phyloP scores from a whole-genome alignment of 371 early-diverging fungal species.

The Zopfochytrium polystomum region DNA sequence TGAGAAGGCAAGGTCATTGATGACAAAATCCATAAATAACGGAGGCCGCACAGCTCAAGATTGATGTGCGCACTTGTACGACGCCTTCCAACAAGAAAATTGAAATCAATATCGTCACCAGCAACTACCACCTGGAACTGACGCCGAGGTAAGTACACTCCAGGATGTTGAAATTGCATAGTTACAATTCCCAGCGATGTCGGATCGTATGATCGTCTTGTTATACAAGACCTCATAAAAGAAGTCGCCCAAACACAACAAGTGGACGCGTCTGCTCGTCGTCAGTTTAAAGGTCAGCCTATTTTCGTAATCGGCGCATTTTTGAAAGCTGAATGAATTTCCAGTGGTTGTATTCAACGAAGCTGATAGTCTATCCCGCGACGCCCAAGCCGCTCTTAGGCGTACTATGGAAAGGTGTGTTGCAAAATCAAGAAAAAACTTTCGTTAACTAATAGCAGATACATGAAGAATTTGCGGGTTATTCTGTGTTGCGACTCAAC shows the following conservation, averaged over 20 bases:
- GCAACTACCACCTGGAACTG: slow-evolving; percentile 90
- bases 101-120: slow-evolving; percentile 78
- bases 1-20: slow-evolving; percentile 68
- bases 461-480: slow-evolving; percentile 88
- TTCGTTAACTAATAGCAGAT: too few species aligned
- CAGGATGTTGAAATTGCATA: too few species aligned
- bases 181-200: slow-evolving; percentile 87
- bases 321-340: slow-evolving; percentile 6
- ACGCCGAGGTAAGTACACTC: slow-evolving; percentile 79
- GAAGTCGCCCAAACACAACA: slow-evolving; percentile 98
- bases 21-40: too few species aligned
- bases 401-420: slow-evolving; percentile 99
- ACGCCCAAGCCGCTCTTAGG: slow-evolving; percentile 98
- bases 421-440: too few species aligned
- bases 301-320: slow-evolving; percentile 1
- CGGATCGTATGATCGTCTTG: slow-evolving; percentile 91
- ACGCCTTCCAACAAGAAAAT: slow-evolving; percentile 83
- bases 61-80: slow-evolving; percentile 77
- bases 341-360: slow-evolving; percentile 93
- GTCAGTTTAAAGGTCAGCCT: slow-evolving; percentile 77
- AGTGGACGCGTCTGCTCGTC: slow-evolving; percentile 74
- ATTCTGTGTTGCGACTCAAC: slow-evolving; percentile 91
- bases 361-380: slow-evolving; percentile 88
- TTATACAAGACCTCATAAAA: slow-evolving; percentile 97
- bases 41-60: slow-evolving; percentile 66